A percentile compares a stretch with the other conserved stretches of the same genome.
These are phyloP conservation scores for Azolla pinnata DNA, from an alignment of 75 land plant genomes.

Conservation along the genomic window DNA sequence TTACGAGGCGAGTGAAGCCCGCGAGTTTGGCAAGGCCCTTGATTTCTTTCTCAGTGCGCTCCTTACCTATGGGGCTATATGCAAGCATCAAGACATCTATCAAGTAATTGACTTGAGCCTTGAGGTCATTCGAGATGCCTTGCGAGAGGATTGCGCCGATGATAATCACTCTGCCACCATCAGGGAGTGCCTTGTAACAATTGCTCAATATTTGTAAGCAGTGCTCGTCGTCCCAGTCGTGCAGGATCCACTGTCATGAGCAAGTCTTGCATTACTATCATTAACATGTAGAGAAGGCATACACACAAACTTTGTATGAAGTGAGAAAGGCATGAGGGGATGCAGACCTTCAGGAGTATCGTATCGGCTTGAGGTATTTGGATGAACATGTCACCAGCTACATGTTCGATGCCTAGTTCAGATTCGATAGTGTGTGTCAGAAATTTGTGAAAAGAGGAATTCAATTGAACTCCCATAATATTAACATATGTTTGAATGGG, in stretches of 20 bases:
- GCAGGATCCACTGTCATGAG: conserved; percentile 8
- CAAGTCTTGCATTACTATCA: background rate
- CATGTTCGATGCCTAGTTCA: too few species aligned
- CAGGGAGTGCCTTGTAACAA: conserved; percentile 13
- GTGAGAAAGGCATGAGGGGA: too few species aligned
- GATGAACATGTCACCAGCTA: too few species aligned
- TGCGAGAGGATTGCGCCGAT: background rate
- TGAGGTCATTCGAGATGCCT: background rate
- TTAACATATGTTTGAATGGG: too few species aligned
- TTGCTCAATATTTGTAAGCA: conserved; percentile 8
- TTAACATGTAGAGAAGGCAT: too few species aligned
- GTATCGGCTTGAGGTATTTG: too few species aligned
- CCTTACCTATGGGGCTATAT: conserved; percentile 16
- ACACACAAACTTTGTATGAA: too few species aligned
- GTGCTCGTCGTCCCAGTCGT: conserved; percentile 14
- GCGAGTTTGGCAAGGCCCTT: background rate
- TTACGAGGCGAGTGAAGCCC: background rate
- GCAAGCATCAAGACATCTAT: conserved; percentile 33
- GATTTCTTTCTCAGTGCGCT: conserved; percentile 25
- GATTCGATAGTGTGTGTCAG: too few species aligned
- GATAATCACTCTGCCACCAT: background rate
- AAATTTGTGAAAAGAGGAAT: too few species aligned
- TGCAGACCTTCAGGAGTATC: too few species aligned
- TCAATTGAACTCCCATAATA: too few species aligned
- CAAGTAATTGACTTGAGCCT: background rate